A percentile compares a stretch with the other conserved stretches of the same genome.
Conservation (phyloP, 2,329 filamentous ascomycete species). For the Ophiocordyceps australis region DNA sequence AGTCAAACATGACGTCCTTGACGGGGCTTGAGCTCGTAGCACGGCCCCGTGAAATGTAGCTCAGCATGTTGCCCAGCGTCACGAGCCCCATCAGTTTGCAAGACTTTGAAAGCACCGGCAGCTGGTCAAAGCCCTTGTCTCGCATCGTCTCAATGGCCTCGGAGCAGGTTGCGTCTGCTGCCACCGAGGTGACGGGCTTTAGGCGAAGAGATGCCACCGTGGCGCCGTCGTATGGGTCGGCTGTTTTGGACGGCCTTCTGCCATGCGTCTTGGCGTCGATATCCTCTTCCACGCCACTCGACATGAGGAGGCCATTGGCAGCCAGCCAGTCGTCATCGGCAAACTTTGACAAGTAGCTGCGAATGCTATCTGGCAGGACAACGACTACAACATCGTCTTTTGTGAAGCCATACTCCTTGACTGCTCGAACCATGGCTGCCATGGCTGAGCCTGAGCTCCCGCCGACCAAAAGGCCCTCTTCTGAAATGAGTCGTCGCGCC, state of each 20-base stretch:
- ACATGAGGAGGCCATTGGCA: slow-evolving; percentile 83
- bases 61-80: slow-evolving; percentile 85
- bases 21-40: slow-evolving; percentile 59
- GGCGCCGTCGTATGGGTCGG: slow-evolving; percentile 57
- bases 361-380: slow-evolving; percentile 84
- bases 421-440: slow-evolving; percentile 59
- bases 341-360: slow-evolving; percentile 96
- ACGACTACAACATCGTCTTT: slow-evolving; percentile 84
- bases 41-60: slow-evolving; percentile 71
- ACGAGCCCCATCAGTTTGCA: slow-evolving; percentile 83
- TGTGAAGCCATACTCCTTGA: slow-evolving; percentile 57
- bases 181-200: slow-evolving; percentile 82
- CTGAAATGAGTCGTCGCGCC: slow-evolving; percentile 76
- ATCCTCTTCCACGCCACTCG: slow-evolving; percentile 35
- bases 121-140: slow-evolving; percentile 93
- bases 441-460: slow-evolving; percentile 89
- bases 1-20: slow-evolving; percentile 91
- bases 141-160: slow-evolving; percentile 96
- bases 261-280: slow-evolving; percentile 26
- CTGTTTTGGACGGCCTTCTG: slow-evolving; percentile 19
- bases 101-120: slow-evolving; percentile 63
- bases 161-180: slow-evolving; percentile 51
- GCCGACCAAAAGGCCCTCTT: slow-evolving; percentile 86
- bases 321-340: slow-evolving; percentile 98
- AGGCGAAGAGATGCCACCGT: slow-evolving; percentile 71